phyloP scores from a whole-genome alignment of 2,329 filamentous ascomycete genomes.

The Monosporascus sp. region DNA sequence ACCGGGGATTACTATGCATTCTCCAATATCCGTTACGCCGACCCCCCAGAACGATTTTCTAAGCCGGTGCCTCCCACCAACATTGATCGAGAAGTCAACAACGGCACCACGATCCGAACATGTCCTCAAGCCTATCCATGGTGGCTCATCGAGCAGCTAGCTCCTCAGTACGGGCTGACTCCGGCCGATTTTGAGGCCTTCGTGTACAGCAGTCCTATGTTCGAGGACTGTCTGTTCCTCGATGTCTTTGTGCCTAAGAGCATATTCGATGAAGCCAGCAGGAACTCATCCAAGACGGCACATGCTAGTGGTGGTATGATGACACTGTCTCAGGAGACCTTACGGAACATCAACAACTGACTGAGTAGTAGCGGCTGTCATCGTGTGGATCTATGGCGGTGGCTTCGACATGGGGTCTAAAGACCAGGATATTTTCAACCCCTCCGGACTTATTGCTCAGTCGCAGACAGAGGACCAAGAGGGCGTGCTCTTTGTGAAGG shows the following conservation, averaged over 20 bases:
- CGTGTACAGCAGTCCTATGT: conserved; percentile 6
- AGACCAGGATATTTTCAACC: conserved; percentile 7
- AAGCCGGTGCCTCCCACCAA: conserved; percentile 21
- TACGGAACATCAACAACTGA: not conserved
- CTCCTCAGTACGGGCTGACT: conserved; percentile 1
- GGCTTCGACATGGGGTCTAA: conserved; percentile 20
- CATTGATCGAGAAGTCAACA: conserved; percentile 18
- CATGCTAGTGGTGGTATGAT: conserved; percentile 4
- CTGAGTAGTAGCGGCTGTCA: conserved; percentile 12
- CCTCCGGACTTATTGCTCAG: conserved; percentile 13
- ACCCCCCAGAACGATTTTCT: conserved; percentile 29
- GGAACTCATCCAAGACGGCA: not conserved
- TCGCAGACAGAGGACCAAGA: conserved; percentile 6
- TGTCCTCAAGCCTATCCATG: conserved; percentile 26
- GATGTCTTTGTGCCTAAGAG: conserved; percentile 14
- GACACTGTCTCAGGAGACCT: not conserved
- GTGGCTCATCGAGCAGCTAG: conserved; percentile 17
- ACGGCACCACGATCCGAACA: conserved; percentile 10
- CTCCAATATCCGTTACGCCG: conserved; percentile 32
- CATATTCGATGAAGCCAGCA: conserved; percentile 5
- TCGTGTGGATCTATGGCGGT: conserved; percentile 23
- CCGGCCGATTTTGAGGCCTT: not conserved
- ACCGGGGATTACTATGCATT: conserved; percentile 32
- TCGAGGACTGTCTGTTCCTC: conserved; percentile 18
- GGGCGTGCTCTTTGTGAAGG: conserved; percentile 13